These are phyloP conservation scores for Sedum album DNA, from an alignment of 164 flowering plant species.

Conservation along the genomic window DNA sequence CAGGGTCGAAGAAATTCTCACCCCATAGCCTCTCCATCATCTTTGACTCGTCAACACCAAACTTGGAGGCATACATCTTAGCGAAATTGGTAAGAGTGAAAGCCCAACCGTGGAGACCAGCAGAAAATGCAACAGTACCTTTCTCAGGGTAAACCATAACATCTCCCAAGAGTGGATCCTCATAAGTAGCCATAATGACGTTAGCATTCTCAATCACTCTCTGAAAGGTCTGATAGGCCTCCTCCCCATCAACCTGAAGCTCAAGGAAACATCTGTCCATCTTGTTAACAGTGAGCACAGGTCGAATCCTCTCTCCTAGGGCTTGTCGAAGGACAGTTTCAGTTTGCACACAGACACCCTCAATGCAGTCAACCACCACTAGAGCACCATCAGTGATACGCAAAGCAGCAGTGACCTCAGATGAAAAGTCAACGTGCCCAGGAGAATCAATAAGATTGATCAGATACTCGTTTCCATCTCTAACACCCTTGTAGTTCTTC, in stretches of 20 bases:
- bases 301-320: background rate
- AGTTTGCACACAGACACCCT: constrained; percentile 4
- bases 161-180: constrained; percentile 4
- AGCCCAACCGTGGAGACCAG: constrained; percentile 2
- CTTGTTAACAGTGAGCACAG: constrained; percentile 3
- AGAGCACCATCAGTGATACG: constrained; percentile 7
- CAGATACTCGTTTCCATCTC: background rate
- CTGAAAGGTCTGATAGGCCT: background rate
- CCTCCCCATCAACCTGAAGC: constrained; percentile 5
- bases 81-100: background rate
- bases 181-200: background rate
- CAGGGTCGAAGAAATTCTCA: constrained; percentile 4
- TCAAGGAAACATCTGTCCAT: constrained; percentile 4
- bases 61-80: constrained; percentile 3
- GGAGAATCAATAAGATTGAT: constrained; percentile 4
- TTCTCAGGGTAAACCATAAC: constrained; percentile 3
- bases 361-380: constrained; percentile 1
- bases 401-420: background rate
- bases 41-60: background rate
- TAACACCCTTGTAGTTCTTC: background rate
- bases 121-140: background rate
- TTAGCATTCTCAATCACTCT: constrained; percentile 7
- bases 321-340: constrained; percentile 1
- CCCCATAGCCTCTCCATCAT: constrained; percentile 7
- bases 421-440: constrained; percentile 3